Conservation (phyloP, 1,139 yeast species). For the Pichia sp. region DNA sequence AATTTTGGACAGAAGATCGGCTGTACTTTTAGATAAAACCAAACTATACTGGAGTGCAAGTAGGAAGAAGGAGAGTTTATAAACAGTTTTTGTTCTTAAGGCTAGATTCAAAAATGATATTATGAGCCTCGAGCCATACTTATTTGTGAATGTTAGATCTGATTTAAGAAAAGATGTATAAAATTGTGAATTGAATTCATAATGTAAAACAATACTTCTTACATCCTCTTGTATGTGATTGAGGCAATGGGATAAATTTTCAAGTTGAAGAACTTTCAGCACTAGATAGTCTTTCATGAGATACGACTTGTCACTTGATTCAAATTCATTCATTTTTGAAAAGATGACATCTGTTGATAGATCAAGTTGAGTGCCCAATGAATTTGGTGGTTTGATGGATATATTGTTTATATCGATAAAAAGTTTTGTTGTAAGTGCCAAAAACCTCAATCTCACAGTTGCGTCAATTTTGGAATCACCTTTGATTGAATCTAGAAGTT, state of each 20-base stretch:
- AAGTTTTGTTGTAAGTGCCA: neutral
- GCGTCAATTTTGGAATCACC: neutral
- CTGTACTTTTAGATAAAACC: neutral
- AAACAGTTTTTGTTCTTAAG: constrained; percentile 11
- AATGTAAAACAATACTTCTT: neutral
- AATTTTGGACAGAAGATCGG: constrained; percentile 7
- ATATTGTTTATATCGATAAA: neutral
- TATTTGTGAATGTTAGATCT: neutral
- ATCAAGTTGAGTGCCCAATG: neutral
- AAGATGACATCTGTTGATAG: neutral
- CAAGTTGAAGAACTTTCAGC: neutral
- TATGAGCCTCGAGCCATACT: neutral
- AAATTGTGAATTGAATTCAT: neutral
- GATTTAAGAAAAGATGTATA: neutral
- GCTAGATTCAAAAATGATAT: constrained; percentile 10
- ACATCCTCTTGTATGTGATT: neutral
- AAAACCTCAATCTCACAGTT: neutral
- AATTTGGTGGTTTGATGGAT: neutral
- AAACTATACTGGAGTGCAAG: constrained; percentile 11
- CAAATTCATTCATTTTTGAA: neutral
- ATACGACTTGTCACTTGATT: neutral
- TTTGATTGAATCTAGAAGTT: neutral
- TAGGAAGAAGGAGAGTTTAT: constrained; percentile 10
- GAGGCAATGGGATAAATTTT: neutral
- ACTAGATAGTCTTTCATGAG: neutral